Conservation (phyloP, 305 asterid genomes). For the Rubia occidens region DNA sequence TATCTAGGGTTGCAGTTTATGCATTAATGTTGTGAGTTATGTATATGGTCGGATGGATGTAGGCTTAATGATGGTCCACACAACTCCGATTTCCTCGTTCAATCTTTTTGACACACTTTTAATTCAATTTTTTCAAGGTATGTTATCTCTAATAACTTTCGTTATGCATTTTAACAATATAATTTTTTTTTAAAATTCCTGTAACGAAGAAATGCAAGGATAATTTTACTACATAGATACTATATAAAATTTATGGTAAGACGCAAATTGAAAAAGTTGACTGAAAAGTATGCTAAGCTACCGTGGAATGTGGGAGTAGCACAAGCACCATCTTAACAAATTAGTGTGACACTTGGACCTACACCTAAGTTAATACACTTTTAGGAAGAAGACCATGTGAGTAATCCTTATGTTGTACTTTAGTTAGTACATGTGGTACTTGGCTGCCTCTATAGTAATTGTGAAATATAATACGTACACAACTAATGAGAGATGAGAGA, state of each 20-base stretch:
- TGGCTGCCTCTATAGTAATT: neutral
- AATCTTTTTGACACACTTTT: no score
- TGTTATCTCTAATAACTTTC: no score
- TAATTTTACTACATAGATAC: no score
- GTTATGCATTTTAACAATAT: no score
- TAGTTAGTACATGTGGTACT: slow-evolving; percentile 17
- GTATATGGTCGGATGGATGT: neutral
- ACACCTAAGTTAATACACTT: slow-evolving; percentile 12
- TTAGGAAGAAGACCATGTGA: slow-evolving; percentile 27
- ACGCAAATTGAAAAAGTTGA: no score
- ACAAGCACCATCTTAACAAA: neutral
- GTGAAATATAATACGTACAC: neutral
- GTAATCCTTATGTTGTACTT: slow-evolving; percentile 21
- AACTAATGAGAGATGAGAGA: neutral
- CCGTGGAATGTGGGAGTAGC: neutral
- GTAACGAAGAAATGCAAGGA: no score
- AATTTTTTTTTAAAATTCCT: no score
- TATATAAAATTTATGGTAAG: no score
- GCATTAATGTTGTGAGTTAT: neutral
- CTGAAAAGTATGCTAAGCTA: no score
- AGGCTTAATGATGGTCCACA: neutral
- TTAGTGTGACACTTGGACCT: slow-evolving; percentile 5
- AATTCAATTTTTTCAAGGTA: no score
- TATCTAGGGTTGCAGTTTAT: neutral
- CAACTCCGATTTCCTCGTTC: neutral